Evolutionary conservation across 768 basidiomycete genomes (phyloP), one percentile per base, ranked within the genome.

Genomic region (Lentinula aciculospora): DNA sequence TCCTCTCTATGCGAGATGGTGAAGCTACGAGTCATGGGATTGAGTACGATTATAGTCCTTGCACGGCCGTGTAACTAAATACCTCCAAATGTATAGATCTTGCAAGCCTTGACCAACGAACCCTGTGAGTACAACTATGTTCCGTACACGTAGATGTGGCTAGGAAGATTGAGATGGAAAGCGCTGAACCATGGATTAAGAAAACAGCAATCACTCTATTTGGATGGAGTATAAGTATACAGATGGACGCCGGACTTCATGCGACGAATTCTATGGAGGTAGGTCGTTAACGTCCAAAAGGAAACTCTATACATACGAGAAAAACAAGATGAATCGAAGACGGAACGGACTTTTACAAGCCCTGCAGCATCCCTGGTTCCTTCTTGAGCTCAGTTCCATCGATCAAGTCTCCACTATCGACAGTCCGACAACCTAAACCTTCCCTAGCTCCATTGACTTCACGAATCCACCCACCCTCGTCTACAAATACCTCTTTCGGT

Each of bases 341-440:
- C 9, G 27, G 13, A 21, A 28, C 46, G 28, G 17, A 28, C 21
- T 13, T 23, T 53, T 25, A 58, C 31, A 51, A 53, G 3, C 57
- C 57, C 48, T 60, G 60, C 29, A 79, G 60, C 60, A 77, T 62
- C 31, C 74, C 76, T 12, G 61, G 64, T 58, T 70, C 57, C 45
- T 37, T 57, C 46, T 48, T 57, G 19, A 39, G n/a, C 36, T 58
- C 39, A 4, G 67, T 40, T 60, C 70, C 72, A 45, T 70, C 61
- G 46, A 78, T 61, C 40, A 74, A 63, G 25, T 66, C 64, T 44
- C 71, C 71, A 44, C 69, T 68, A 21, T 69, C 74, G 34, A 78
- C 53, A 49, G 71, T 74, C 61, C 66, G 71, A 65, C 72, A 78
- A n/a, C 77, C 78, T 45, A 78, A 65, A 56, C 65, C 70, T 31